phyloP scores from a whole-genome alignment of 352 stramenopile genomes.

The Globisporangium lucens region DNA sequence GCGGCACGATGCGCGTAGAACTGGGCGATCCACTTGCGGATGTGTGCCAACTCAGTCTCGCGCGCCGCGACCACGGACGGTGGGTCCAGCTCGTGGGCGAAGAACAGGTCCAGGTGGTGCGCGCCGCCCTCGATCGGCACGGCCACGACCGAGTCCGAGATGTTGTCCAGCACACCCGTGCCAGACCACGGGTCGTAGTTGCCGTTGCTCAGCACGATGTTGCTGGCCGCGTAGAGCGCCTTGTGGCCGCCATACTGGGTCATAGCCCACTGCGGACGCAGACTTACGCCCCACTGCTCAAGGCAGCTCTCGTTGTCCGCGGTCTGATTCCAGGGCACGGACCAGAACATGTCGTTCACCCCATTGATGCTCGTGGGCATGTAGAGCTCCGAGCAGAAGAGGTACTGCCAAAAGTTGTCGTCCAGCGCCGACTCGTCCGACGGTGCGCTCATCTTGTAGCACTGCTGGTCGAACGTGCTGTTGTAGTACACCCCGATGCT shows the following conservation, averaged over 20 bases:
- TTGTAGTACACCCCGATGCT: conserved; percentile 78
- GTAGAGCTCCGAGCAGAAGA: conserved; percentile 79
- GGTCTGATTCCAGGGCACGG: conserved; percentile 57
- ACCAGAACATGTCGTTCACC: conserved; percentile 88
- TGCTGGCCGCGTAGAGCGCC: conserved; percentile 68
- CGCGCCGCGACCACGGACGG: conserved; percentile 63
- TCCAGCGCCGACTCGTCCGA: conserved; percentile 53
- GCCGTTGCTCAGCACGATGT: conserved; percentile 95
- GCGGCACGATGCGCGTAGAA: conserved; percentile 37
- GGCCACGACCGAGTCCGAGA: conserved; percentile 67
- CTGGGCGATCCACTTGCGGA: conserved; percentile 78
- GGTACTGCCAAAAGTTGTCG: conserved; percentile 76
- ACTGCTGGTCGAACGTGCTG: conserved; percentile 50
- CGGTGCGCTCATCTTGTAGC: conserved; percentile 46
- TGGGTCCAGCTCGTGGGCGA: conserved; percentile 83
- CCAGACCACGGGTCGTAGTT: conserved; percentile 92
- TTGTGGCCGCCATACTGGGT: conserved; percentile 74
- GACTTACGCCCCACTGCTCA: conserved; percentile 54
- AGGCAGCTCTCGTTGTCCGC: conserved; percentile 62
- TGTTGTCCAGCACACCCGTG: conserved; percentile 76
- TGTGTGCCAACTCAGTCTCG: conserved; percentile 67
- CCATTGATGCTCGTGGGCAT: conserved; percentile 62
- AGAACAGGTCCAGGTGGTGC: conserved; percentile 93
- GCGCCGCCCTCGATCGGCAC: conserved; percentile 70
- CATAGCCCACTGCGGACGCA: conserved; percentile 61